Evolutionary conservation across 192 early-diverging fungal species (phyloP).

Genomic region (Gonapodya prolifera): DNA sequence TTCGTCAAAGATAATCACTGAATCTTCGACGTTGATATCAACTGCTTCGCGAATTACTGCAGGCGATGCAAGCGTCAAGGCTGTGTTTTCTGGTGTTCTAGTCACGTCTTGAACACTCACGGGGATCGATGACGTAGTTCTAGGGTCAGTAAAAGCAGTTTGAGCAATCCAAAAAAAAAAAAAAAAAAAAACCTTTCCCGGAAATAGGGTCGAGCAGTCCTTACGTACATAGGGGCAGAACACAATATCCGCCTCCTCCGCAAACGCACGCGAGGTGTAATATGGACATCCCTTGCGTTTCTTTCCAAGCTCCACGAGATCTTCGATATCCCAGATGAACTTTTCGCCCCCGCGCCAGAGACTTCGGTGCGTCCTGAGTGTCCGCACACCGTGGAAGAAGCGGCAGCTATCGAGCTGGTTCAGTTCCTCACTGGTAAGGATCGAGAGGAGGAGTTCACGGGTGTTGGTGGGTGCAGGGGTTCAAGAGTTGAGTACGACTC

Average conservation of each 20-base stretch:
- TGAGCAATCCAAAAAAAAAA: too few relatives aligned
- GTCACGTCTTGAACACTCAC: too few relatives aligned
- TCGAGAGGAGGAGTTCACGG: conserved; percentile 7
- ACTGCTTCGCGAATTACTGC: conserved; percentile 29
- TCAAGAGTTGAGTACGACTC: background rate
- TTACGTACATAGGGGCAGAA: conserved; percentile 59
- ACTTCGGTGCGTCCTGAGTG: conserved; percentile 3
- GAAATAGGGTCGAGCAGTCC: too few relatives aligned
- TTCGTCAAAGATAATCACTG: conserved; percentile 47
- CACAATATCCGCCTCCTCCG: conserved; percentile 32
- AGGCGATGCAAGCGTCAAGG: too few relatives aligned
- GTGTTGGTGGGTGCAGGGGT: background rate
- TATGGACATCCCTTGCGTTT: conserved; percentile 34
- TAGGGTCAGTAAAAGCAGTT: too few relatives aligned
- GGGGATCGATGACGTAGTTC: conserved; percentile 52
- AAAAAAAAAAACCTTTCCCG: too few relatives aligned
- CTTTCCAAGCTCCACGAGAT: conserved; percentile 28
- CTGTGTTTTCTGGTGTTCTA: too few relatives aligned
- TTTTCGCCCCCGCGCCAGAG: background rate
- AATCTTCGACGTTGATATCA: conserved; percentile 29
- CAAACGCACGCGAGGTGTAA: conserved; percentile 31
- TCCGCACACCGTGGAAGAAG: conserved; percentile 8
- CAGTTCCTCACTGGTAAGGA: too few relatives aligned
- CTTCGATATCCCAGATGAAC: conserved; percentile 48
- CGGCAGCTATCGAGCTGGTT: conserved; percentile 18